Base-by-base conservation (phyloP, 192 early-diverging fungal genomes). In the Dissophora globulifera region DNA sequence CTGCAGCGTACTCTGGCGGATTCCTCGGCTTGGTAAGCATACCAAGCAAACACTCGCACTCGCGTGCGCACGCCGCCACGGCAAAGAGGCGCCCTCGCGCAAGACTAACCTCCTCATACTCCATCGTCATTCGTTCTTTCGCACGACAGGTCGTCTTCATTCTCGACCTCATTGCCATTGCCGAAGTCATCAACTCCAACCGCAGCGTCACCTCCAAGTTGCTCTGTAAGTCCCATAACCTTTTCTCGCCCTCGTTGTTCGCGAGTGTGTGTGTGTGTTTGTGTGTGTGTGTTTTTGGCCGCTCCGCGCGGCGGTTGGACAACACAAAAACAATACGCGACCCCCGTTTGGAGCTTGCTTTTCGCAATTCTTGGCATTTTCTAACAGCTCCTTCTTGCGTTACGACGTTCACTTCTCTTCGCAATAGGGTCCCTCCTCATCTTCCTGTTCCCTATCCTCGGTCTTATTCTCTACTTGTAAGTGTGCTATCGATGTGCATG, bases 391-490 rank as follows among this genome's bases (percentile, higher is more conserved):
- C n/a, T 67, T 50, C n/a, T n/a, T n/a, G n/a, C n/a, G n/a, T n/a
- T n/a, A n/a, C n/a, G n/a, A n/a, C n/a, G n/a, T 20, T 32, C 5
- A 33, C 52, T 43, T 47, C 25, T 26, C 3, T 45, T 52, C 35
- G 1, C 2, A 15, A 55, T 41, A 69, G 67, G 87, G 87, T 67
- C 79, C 22, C 61, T 87, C 16, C 70, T 89, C 4, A 82, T 89
- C 59, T 89, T 89, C 71, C 61, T 89, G 57, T 89, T 87, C 83
- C 87, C 87, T 5, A 72, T 89, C 11, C 48, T 85, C 31, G 87
- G 87, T 16, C 58, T 89, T 31, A 49, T 89, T 20, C 40, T 83
- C 30, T 89, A 89, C 74, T 87, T 86, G 87, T 88, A 85, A 82
- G 87, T 67, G n/a, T n/a, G n/a, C n/a, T n/a, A n/a, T n/a, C n/a